Evolutionary conservation across 1,284 basidiomycete genomes (phyloP), one percentile per base, ranked within the genome.

Genomic region (Cryptococcus sp.): DNA sequence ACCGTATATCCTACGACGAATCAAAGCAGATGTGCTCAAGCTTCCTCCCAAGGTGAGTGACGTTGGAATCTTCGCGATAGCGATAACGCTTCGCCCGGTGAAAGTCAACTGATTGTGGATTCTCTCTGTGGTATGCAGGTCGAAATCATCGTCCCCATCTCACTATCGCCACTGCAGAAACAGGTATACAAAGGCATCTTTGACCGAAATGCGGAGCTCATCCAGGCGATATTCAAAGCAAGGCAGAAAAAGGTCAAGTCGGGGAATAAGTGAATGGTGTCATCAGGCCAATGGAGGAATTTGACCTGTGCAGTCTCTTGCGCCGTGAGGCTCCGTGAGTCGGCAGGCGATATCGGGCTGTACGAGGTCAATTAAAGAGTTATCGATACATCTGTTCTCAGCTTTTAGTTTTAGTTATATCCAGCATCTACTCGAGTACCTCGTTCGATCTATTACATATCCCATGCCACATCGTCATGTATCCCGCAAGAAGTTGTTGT

Each of bases 1-100:
- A 64, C 93, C 93, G 0, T 97, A 96, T 74, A 96, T 98, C 80
- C 80, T 98, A 41, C 88, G 94, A 11, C 88, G 94, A 20, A 86
- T 92, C 69, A 98, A 98, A 80, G 88, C 88, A 60, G 91, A 96
- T 71, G 94, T 97, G 1, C 83, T 98, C 39, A 85, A 91, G 65
- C 83, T 98, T 15, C 94, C 95, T 20, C 90, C 91, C 0, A 94
- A 96, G 84, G 92, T 91, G 60, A 52, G 74, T 61, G 4, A 27
- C 25, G 22, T 47, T 16, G 44, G 38, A 49, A 16, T n/a, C 39
- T n/a, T 11, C n/a, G 39, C n/a, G 39, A n/a, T 11, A 41, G 11
- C 39, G 11, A 45, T n/a, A 7, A 45, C 42, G 6, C 31, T 35
- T 13, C 7, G 31, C 13, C 7, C 13, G 2, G 13, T 35, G 31